Evolutionary conservation across 2,329 filamentous ascomycete species (phyloP).

Genomic region (Stylonectria norvegica): DNA sequence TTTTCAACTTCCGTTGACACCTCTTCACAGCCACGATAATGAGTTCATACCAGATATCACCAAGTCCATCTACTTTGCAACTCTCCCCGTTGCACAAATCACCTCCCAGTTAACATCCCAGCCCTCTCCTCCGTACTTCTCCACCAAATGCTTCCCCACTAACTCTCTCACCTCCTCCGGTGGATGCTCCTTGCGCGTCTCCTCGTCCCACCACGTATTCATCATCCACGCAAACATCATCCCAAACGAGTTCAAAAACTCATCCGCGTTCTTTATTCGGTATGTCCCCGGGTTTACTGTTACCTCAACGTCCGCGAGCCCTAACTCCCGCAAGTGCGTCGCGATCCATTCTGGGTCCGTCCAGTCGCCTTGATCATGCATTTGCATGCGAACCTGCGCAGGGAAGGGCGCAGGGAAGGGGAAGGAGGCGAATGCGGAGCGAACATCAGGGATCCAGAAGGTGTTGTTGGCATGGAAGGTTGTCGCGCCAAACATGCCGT

Average conservation of each 20-base stretch:
- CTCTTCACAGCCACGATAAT: too few relatives aligned
- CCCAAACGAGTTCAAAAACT: slow-evolving; percentile 34
- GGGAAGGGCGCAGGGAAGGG: slow-evolving; percentile 39
- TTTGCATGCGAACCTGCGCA: slow-evolving; percentile 34
- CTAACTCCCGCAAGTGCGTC: slow-evolving; percentile 32
- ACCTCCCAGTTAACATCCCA: slow-evolving; percentile 26
- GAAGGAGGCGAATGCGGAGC: slow-evolving; percentile 38
- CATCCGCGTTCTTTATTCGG: slow-evolving; percentile 31
- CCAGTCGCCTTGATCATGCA: slow-evolving; percentile 40
- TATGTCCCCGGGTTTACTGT: slow-evolving; percentile 27
- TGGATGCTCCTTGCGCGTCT: slow-evolving; percentile 33
- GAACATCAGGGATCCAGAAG: slow-evolving; percentile 38
- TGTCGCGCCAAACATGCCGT: slow-evolving; percentile 37
- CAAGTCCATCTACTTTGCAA: slow-evolving; percentile 12
- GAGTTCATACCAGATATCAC: too few relatives aligned
- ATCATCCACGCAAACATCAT: slow-evolving; percentile 41
- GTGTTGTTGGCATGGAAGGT: slow-evolving; percentile 35
- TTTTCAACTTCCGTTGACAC: too few relatives aligned
- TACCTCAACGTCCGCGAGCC: slow-evolving; percentile 39
- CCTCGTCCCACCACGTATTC: slow-evolving; percentile 39
- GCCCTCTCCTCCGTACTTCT: slow-evolving; percentile 35
- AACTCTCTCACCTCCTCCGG: slow-evolving; percentile 35
- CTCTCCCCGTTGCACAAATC: slow-evolving; percentile 25
- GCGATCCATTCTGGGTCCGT: slow-evolving; percentile 38
- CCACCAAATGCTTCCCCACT: slow-evolving; percentile 35